Evolutionary conservation across 2,329 filamentous ascomycete genomes (phyloP), one percentile per base, ranked within the genome.

Genomic region (Daldinia eschscholtzii): DNA sequence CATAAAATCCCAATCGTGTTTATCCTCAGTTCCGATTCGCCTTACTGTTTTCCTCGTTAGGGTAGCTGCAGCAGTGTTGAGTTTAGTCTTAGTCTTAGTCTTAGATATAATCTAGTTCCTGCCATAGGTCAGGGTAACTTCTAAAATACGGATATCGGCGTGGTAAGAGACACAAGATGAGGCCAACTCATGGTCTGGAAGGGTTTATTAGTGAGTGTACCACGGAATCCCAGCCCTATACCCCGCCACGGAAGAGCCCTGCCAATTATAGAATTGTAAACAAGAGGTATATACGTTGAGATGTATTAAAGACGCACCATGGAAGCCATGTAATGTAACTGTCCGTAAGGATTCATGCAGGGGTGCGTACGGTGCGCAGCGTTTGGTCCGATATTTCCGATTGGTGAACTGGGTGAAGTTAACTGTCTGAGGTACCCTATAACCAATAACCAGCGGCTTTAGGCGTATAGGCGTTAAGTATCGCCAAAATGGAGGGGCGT

Each of bases 211-310:
- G 6, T 46, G 39, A 23, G 20, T 23, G n/a, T 6, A 50, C 46
- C 46, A 13, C 26, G n/a, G 26, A 33, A 52, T 52, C 28, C 46
- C 46, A 52, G 46, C 46, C 46, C 15, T 52, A 52, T 52, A 52
- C 46, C 46, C 46, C 46, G 28, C 46, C 46, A 18, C 26, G 3
- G 15, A 50, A 30, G 26, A 4, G 12, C 26, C 46, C 46, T 50
- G 4, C 26, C 15, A 52, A 52, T 52, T n/a, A 30, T 50, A 18
- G 2, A 18, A 28, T 13, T 6, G 18, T 33, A 2, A 13, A 35
- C 7, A 35, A 35, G 33, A 35, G 33, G 33, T 35, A 35, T 7
- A 10, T 50, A 23, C 23, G 46, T 12, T n/a, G 46, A 13, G 15
- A 10, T 23, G 4, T 30, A 30, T 48, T 15, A 20, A 48, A 48